Base-by-base conservation (phyloP, 1,284 basidiomycete genomes). In the Peniophora sp. region DNA sequence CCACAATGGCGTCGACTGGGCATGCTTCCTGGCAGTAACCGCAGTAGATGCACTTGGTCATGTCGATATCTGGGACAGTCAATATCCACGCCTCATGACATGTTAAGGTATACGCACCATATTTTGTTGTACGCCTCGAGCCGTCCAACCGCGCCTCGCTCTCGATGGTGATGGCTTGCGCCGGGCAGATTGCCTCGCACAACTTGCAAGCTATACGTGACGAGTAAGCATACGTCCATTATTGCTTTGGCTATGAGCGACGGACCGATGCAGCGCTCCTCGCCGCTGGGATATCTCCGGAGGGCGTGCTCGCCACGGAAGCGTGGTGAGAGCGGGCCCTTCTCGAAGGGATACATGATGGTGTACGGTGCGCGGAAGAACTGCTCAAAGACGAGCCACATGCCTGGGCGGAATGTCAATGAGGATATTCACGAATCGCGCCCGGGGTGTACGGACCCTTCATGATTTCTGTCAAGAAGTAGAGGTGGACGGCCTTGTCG, bases 271-370 rank as follows among this genome's bases (percentile, higher is more conserved):
- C 97, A 99, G 50, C 97, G 84, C 70, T 99, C 97, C 75, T 99
- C 97, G 36, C 97, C 97, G 56, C 90, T 96, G 17, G 97, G 94
- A 72, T 99, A 99, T 64, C 97, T 79, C 54, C 97, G 84, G 57
- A 99, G 74, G n/a, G 97, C 97, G 69, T 99, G 97, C 71, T 99
- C 97, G 52, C 97, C 97, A 66, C 97, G 86, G 81, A 99, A 99
- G 56, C 97, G 91, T 42, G 97, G 95, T 39, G 92, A 97, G 51
- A 99, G 72, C 37, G 97, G 97, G 18, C 97, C 97, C 71, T 99
- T 99, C 73, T 99, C 97, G 63, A 95, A 97, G 14, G 90, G 90
- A 65, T 92, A 93, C 86, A 90, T 97, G 76, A 99, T 99, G 42
- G 96, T 99, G 72, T 98, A 99, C 32, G 96, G 96, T 44, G 92